Percentiles rank a stretch among this genome's conserved stretches.
Conservation (phyloP, 1,139 yeast genomes). For the Geotrichum candidum region DNA sequence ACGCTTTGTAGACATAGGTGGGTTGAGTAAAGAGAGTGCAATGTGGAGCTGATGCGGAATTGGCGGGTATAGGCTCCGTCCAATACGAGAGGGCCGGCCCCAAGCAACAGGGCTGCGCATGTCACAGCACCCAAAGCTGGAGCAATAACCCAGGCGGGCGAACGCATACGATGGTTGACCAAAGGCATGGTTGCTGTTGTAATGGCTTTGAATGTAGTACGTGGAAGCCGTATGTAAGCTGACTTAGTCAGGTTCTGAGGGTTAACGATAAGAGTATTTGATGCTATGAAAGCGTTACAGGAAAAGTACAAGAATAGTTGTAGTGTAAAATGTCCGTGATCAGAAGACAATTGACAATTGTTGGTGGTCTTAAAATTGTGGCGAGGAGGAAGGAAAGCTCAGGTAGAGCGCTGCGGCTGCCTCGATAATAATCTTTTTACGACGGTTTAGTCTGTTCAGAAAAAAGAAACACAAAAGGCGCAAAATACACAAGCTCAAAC, state of each 20-base stretch:
- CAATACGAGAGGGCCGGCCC: neutral
- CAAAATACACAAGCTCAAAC: neutral
- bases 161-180: neutral
- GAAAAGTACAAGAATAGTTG: neutral
- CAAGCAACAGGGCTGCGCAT: neutral
- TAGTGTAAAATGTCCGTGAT: neutral
- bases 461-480: neutral
- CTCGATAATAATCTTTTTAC: neutral
- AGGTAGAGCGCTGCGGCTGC: neutral
- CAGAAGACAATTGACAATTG: neutral
- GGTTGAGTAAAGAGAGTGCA: neutral
- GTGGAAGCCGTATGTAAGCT: neutral
- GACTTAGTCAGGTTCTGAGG: neutral
- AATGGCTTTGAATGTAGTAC: neutral
- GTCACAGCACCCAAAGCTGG: neutral
- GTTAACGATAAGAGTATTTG: neutral
- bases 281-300: neutral
- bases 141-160: neutral
- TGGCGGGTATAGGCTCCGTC: neutral
- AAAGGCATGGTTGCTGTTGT: neutral
- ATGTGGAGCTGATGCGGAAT: neutral
- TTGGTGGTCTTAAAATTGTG: neutral
- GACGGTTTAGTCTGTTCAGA: neutral
- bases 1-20: neutral
- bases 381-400: neutral